Evolutionary conservation across 345 rosid genomes (phyloP).

Genomic region (Mallotus nudiflorus): DNA sequence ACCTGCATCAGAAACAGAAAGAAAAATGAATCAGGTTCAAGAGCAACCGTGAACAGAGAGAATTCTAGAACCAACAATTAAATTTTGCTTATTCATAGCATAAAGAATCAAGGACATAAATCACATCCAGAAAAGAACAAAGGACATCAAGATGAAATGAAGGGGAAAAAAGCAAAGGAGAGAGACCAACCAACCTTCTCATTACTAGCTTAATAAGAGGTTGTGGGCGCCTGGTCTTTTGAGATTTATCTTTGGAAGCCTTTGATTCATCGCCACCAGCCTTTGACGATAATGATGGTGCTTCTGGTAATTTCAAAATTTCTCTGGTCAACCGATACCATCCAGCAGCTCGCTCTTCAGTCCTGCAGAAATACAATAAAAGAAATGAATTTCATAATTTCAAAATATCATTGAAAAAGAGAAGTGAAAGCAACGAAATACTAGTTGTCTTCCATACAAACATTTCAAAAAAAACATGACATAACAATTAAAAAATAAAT

Average conservation of each 20-base stretch:
- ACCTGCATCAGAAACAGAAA: slow-evolving; percentile 42
- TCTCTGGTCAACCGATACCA: slow-evolving; percentile 99
- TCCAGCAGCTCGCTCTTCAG: slow-evolving; percentile 95
- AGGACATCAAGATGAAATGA: not conserved
- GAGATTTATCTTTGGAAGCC: slow-evolving; percentile 73
- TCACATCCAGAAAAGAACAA: not conserved
- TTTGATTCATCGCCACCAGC: slow-evolving; percentile 44
- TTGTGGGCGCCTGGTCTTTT: slow-evolving; percentile 91
- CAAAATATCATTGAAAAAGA: not conserved
- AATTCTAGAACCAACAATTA: slow-evolving; percentile 1
- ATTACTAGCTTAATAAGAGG: slow-evolving; percentile 94
- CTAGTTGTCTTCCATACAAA: slow-evolving; percentile 7
- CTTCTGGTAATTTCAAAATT: slow-evolving; percentile 93
- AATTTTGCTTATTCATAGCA: not conserved
- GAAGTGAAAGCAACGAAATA: not conserved
- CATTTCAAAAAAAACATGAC: not conserved
- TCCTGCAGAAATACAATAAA: slow-evolving; percentile 47
- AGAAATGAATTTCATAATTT: slow-evolving; percentile 4
- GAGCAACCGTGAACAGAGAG: not conserved
- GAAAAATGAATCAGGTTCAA: slow-evolving; percentile 4
- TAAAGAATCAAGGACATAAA: not conserved
- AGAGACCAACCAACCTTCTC: slow-evolving; percentile 70
- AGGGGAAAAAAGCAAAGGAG: not conserved
- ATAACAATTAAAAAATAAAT: not conserved
- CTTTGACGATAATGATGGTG: slow-evolving; percentile 69